Base-by-base conservation (phyloP, 176 grass and related monocot genomes). In the Luzula sylvatica region DNA sequence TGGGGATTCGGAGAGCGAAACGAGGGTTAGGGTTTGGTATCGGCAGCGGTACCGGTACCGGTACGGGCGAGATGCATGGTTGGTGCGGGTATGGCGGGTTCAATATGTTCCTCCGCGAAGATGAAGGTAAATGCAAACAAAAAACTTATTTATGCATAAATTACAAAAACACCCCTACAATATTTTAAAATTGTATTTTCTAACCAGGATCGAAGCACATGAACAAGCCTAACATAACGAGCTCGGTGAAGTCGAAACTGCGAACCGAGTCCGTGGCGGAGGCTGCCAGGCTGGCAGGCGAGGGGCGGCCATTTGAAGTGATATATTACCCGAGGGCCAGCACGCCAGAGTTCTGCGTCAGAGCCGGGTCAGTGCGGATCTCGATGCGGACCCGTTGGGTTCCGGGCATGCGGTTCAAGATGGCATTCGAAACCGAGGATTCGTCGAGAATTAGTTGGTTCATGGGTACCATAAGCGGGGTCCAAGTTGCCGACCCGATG, bases 391-490 rank as follows among this genome's bases (percentile, higher is more conserved):
- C 79, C 48, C 74, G 78, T 46, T 94, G 87, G 87, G 85, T 42
- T 50, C 32, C 78, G 3, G 82, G 87, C 43, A 94, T 94, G 78
- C 68, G 87, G 65, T 94, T 94, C 71, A 94, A 94, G 72, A 94
- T 94, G 87, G 87, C 87, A 42, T 94, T 94, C 5, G 87, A 94
- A 70, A 94, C 87, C 16, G 87, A 94, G 75, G 87, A 94, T 70
- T 94, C 75, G 7, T 83, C 82, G 0, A 71, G 87, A 71, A 87
- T 94, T 73, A 94, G 87, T 73, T 94, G 87, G 87, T 94, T 94
- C 82, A 94, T 94, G 82, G 87, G 87, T 26, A 94, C 82, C 0
- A 47, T 94, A 23, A 82, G 82, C 3, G 75, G 78, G 24, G 78
- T 94, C 38, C 82, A 94, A 57, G 87, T 87, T 11, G 78, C 78